Percentiles rank a stretch among this genome's conserved stretches.
These are phyloP conservation scores for Botrytis hyacinthi DNA, from an alignment of 2,329 filamentous ascomycete species.

Conservation along the genomic window DNA sequence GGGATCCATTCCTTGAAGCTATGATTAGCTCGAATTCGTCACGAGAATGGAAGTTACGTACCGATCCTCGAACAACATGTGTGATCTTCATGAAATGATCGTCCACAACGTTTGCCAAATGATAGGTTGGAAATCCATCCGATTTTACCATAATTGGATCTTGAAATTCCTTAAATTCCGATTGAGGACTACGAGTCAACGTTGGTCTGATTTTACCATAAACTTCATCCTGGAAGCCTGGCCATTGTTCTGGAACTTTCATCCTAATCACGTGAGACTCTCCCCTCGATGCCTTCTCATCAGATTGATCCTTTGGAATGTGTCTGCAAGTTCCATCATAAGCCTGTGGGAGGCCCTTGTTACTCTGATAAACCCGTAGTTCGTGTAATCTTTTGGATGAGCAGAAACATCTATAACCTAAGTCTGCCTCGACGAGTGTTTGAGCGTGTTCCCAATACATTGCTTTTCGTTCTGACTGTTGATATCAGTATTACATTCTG, in stretches of 20 bases:
- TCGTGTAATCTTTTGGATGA: slow-evolving; percentile 65
- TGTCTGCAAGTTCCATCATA: slow-evolving; percentile 73
- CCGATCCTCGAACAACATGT: slow-evolving; percentile 86
- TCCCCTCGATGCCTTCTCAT: slow-evolving; percentile 64
- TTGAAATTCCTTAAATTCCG: slow-evolving; percentile 49
- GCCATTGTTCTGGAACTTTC: slow-evolving; percentile 59
- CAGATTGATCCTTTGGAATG: slow-evolving; percentile 65
- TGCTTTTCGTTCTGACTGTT: slow-evolving; percentile 73
- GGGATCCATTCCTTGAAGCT: slow-evolving; percentile 80
- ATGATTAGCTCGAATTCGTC: slow-evolving; percentile 13
- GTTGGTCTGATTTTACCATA: slow-evolving; percentile 63
- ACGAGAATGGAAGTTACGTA: slow-evolving; percentile 41
- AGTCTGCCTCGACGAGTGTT: slow-evolving; percentile 64
- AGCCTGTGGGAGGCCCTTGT: slow-evolving; percentile 55
- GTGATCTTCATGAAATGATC: slow-evolving; percentile 95
- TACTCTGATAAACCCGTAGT: slow-evolving; percentile 62
- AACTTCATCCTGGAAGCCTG: slow-evolving; percentile 72
- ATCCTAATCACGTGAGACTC: slow-evolving; percentile 78
- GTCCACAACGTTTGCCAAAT: slow-evolving; percentile 95
- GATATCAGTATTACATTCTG: neutral
- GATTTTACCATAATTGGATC: slow-evolving; percentile 90
- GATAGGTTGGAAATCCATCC: slow-evolving; percentile 92
- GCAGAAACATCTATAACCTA: slow-evolving; percentile 95
- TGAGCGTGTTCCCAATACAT: slow-evolving; percentile 72
- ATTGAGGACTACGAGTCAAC: neutral